These are phyloP conservation scores for Croton laevigatus DNA, from an alignment of 441 rosid species.

Conservation along the genomic window DNA sequence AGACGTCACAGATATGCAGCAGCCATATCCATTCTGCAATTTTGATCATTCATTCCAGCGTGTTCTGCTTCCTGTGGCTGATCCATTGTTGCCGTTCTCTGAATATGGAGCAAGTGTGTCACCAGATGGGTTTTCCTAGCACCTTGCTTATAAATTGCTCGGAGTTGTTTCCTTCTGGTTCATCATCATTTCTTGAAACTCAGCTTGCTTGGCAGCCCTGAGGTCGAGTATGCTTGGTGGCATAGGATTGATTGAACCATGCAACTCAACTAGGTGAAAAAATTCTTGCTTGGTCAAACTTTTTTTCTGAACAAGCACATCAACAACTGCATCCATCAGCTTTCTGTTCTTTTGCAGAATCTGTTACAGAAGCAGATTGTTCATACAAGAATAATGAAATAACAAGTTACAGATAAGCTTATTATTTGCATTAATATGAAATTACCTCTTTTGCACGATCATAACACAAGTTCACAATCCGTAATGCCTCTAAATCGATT, in stretches of 20 bases:
- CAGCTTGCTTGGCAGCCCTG: slow-evolving; percentile 54
- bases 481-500: slow-evolving; percentile 71
- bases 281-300: slow-evolving; percentile 81
- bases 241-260: slow-evolving; percentile 53
- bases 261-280: slow-evolving; percentile 60
- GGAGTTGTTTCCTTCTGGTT: slow-evolving; percentile 32
- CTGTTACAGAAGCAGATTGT: slow-evolving; percentile 31
- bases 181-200: slow-evolving; percentile 52
- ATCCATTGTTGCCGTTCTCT: not conserved
- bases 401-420: slow-evolving; percentile 2
- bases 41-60: not conserved
- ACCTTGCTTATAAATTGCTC: slow-evolving; percentile 25
- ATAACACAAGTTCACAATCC: slow-evolving; percentile 61
- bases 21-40: not conserved
- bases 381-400: slow-evolving; percentile 9
- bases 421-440: not conserved
- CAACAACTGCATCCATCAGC: slow-evolving; percentile 69
- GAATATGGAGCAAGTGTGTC: not conserved
- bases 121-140: not conserved
- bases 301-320: slow-evolving; percentile 63
- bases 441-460: slow-evolving; percentile 80
- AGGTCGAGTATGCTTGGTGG: slow-evolving; percentile 69
- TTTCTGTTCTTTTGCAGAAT: slow-evolving; percentile 52
- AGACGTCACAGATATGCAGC: not conserved
- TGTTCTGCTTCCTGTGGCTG: not conserved